Evolutionary conservation across 1,139 yeast species (phyloP).

Genomic region (Zygosaccharomyces sapae): DNA sequence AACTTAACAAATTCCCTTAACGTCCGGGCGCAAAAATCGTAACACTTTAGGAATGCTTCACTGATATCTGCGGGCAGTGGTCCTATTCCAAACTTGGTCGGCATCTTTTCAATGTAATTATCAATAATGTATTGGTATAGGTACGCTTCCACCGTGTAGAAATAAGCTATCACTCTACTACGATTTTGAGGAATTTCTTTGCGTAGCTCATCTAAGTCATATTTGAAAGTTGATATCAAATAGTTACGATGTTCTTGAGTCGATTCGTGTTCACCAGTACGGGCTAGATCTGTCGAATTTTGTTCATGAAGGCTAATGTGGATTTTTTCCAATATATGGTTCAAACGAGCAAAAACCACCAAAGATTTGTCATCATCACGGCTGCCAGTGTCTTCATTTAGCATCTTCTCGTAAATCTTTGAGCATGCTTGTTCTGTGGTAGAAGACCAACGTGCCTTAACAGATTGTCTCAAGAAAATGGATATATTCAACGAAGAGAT

Average conservation of each 20-base stretch:
- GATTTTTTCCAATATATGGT: conserved; percentile 59
- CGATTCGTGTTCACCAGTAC: conserved; percentile 22
- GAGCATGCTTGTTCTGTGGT: conserved; percentile 23
- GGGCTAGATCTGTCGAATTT: conserved; percentile 19
- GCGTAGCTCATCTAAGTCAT: conserved; percentile 22
- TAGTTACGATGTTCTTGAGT: conserved; percentile 17
- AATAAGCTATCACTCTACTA: conserved; percentile 47
- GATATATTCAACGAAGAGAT: conserved; percentile 37
- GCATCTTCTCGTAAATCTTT: conserved; percentile 20
- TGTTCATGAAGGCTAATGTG: conserved; percentile 46
- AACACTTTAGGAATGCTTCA: conserved; percentile 47
- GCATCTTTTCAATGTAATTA: conserved; percentile 16
- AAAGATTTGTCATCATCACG: conserved; percentile 39
- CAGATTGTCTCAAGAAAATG: conserved; percentile 37
- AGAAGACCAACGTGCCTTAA: conserved; percentile 30
- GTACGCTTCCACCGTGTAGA: conserved; percentile 67
- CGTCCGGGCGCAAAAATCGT: conserved; percentile 52
- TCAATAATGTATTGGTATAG: conserved; percentile 48
- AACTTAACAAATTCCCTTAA: conserved; percentile 48
- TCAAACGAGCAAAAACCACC: conserved; percentile 58
- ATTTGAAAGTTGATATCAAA: conserved; percentile 18
- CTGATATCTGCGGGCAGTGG: conserved; percentile 35
- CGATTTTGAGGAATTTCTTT: conserved; percentile 39
- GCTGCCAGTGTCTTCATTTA: conserved; percentile 35
- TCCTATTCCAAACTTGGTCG: conserved; percentile 11